Conservation (phyloP, 2,329 filamentous ascomycete species). For the Colletotrichum euphorbiae region DNA sequence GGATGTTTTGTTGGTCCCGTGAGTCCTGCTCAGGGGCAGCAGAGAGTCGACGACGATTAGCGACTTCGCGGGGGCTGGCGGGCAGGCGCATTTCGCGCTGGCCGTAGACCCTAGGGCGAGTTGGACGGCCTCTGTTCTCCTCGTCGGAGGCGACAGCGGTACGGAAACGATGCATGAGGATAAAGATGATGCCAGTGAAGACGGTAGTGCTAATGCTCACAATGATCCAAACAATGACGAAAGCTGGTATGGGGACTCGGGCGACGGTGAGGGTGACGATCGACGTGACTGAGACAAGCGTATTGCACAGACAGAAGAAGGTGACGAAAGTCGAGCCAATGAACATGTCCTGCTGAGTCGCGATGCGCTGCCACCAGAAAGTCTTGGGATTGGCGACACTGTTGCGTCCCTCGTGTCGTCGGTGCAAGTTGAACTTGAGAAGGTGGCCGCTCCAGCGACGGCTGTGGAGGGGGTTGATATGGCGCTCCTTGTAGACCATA, state of each 20-base stretch:
- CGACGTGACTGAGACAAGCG: constrained; percentile 5
- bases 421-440: background rate
- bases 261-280: constrained; percentile 2
- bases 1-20: background rate
- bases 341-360: constrained; percentile 18
- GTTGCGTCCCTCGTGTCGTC: background rate
- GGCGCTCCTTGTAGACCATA: background rate
- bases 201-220: constrained; percentile 7
- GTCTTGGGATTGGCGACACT: constrained; percentile 3
- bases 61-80: constrained; percentile 23
- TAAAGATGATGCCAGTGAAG: constrained; percentile 8
- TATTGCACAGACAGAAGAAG: constrained; percentile 16
- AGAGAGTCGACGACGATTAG: constrained; percentile 17
- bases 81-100: constrained; percentile 11
- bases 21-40: background rate
- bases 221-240: constrained; percentile 23
- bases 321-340: background rate
- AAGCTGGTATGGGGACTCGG: background rate
- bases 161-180: constrained; percentile 26
- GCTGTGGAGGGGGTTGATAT: background rate
- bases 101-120: background rate
- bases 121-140: constrained; percentile 9
- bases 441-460: constrained; percentile 4
- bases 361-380: constrained; percentile 28
- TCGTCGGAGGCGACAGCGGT: constrained; percentile 15